These are phyloP conservation scores for Ormosia semicastrata DNA, from an alignment of 306 rosid genomes.

Conservation along the genomic window DNA sequence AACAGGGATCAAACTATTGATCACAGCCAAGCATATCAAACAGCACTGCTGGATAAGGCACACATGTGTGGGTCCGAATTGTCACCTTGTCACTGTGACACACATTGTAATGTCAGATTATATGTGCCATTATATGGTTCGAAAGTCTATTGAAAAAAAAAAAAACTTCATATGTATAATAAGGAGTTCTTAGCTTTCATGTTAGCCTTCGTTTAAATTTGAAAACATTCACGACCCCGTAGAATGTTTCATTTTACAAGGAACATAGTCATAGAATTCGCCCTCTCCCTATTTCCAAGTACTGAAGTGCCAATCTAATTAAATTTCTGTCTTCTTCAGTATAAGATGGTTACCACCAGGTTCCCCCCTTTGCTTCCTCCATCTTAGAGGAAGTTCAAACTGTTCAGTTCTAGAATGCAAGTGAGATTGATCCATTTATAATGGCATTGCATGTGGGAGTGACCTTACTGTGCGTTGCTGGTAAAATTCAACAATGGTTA, in stretches of 20 bases:
- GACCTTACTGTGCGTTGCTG: background rate
- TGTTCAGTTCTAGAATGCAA: background rate
- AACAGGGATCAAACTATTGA: constrained; percentile 23
- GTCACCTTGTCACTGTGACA: constrained; percentile 16
- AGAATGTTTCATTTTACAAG: background rate
- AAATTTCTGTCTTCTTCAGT: background rate
- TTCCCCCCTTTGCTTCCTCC: background rate
- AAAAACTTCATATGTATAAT: background rate
- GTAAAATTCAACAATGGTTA: constrained; percentile 25
- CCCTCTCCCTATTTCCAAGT: background rate
- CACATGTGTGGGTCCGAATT: constrained; percentile 38
- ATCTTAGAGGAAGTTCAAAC: background rate
- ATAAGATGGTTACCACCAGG: background rate
- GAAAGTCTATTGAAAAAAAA: background rate
- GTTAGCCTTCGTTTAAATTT: background rate
- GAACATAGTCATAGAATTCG: background rate
- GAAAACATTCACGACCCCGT: background rate
- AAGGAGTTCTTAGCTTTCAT: background rate
- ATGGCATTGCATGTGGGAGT: constrained; percentile 9
- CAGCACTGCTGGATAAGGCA: constrained; percentile 24
- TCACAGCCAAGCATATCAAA: constrained; percentile 22
- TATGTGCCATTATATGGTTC: background rate
- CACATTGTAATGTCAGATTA: constrained; percentile 4
- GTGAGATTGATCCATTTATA: background rate
- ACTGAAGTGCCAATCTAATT: background rate